Percentiles rank a stretch among this genome's conserved stretches.
Conservation (phyloP, 2,329 filamentous ascomycete species). For the Trichoderma brevicompactum region DNA sequence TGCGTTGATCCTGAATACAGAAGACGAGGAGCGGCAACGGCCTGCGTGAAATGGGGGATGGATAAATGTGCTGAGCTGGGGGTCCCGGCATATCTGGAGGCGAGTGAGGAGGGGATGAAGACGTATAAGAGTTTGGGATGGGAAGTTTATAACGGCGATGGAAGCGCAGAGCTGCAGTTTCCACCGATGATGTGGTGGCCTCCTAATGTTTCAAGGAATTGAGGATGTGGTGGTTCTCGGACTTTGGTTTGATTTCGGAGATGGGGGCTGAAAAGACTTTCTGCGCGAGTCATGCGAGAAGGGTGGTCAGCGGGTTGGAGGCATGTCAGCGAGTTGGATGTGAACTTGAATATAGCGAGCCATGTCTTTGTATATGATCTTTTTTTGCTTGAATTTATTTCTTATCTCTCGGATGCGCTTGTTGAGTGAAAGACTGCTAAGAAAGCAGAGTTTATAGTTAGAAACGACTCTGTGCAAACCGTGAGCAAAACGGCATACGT, state of each 20-base stretch:
- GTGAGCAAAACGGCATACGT: too few species aligned
- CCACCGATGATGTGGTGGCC: slow-evolving; percentile 30
- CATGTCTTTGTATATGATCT: too few species aligned
- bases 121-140: slow-evolving; percentile 28
- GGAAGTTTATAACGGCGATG: slow-evolving; percentile 3
- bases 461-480: too few species aligned
- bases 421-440: too few species aligned
- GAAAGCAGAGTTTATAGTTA: too few species aligned
- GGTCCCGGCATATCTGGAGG: slow-evolving; percentile 29
- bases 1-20: slow-evolving; percentile 25
- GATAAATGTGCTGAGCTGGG: slow-evolving; percentile 26
- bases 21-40: slow-evolving; percentile 13
- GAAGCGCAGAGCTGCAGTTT: neutral
- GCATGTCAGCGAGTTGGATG: too few species aligned
- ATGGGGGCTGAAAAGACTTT: neutral
- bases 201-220: neutral
- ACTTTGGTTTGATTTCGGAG: neutral
- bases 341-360: neutral
- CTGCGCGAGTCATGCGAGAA: too few species aligned
- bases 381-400: too few species aligned
- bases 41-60: slow-evolving; percentile 26
- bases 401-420: too few species aligned
- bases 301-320: too few species aligned
- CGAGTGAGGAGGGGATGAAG: slow-evolving; percentile 28
- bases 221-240: neutral